These are phyloP conservation scores for Plenodomus biglobosus DNA, from an alignment of 2,329 filamentous ascomycete genomes.

Conservation along the genomic window DNA sequence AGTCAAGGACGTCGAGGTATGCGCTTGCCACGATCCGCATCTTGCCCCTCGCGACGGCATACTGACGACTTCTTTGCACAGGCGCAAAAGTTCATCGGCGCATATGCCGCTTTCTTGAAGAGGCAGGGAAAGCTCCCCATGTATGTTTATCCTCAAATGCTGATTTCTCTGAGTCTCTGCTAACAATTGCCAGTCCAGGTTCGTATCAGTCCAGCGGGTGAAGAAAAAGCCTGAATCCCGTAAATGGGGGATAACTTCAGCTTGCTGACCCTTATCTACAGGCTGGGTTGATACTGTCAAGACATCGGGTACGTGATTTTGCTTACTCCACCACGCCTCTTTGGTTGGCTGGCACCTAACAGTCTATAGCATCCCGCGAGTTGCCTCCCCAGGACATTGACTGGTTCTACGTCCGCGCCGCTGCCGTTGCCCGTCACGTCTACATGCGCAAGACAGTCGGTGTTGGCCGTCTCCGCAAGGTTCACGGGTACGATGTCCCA, in stretches of 20 bases:
- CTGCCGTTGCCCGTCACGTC: constrained; percentile 94
- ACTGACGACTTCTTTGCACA: constrained; percentile 41
- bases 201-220: constrained; percentile 51
- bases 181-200: constrained; percentile 62
- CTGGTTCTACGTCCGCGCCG: constrained; percentile 90
- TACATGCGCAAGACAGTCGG: constrained; percentile 99
- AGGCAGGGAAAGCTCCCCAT: constrained; percentile 90
- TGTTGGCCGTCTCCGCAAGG: constrained; percentile 95
- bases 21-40: constrained; percentile 45
- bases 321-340: not conserved
- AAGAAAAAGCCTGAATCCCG: constrained; percentile 56
- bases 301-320: constrained; percentile 67
- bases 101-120: constrained; percentile 89
- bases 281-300: constrained; percentile 99
- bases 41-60: constrained; percentile 1
- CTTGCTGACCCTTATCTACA: constrained; percentile 58
- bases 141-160: constrained; percentile 22
- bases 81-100: constrained; percentile 86
- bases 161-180: constrained; percentile 3
- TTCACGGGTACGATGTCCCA: constrained; percentile 63
- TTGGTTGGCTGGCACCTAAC: constrained; percentile 16
- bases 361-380: constrained; percentile 73
- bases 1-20: constrained; percentile 85
- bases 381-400: constrained; percentile 97
- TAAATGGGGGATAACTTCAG: constrained; percentile 53